A percentile compares a stretch with the other conserved stretches of the same genome.
Evolutionary conservation across 2,329 filamentous ascomycete species (phyloP).

Genomic region (Leptographium wingfieldii): DNA sequence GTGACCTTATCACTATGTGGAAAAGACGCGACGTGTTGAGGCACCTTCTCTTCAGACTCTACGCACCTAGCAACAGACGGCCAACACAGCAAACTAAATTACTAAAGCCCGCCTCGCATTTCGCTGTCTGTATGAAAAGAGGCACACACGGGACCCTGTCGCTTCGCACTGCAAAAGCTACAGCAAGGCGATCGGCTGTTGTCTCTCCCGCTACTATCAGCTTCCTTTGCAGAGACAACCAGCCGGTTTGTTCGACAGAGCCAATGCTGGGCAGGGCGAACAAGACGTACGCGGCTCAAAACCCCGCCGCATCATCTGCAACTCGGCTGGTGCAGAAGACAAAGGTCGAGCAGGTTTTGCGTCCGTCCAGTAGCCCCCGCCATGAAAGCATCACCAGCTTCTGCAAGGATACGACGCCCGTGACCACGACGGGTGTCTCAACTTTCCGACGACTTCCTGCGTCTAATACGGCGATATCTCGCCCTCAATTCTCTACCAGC

Average conservation of each 20-base stretch:
- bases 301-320: conserved; percentile 6
- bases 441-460: conserved; percentile 13
- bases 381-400: conserved; percentile 24
- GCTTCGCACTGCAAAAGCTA: conserved; percentile 11
- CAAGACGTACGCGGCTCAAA: conserved; percentile 24
- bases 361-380: conserved; percentile 43
- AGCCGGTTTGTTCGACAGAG: conserved; percentile 6
- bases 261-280: conserved; percentile 20
- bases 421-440: conserved; percentile 8
- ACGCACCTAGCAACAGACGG: background rate
- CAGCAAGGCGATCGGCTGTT: conserved; percentile 2
- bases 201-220: background rate
- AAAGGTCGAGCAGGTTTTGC: conserved; percentile 36
- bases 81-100: background rate
- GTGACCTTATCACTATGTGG: background rate
- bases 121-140: conserved; percentile 15
- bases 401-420: background rate
- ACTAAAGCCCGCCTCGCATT: background rate
- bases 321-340: conserved; percentile 13
- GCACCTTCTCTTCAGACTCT: background rate
- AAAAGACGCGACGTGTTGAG: background rate
- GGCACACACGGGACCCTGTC: conserved; percentile 7
- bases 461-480: background rate
- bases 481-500: conserved; percentile 4
- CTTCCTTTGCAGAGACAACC: background rate